These are phyloP conservation scores for Trifolium dubium DNA, from an alignment of 306 rosid genomes.

Conservation along the genomic window DNA sequence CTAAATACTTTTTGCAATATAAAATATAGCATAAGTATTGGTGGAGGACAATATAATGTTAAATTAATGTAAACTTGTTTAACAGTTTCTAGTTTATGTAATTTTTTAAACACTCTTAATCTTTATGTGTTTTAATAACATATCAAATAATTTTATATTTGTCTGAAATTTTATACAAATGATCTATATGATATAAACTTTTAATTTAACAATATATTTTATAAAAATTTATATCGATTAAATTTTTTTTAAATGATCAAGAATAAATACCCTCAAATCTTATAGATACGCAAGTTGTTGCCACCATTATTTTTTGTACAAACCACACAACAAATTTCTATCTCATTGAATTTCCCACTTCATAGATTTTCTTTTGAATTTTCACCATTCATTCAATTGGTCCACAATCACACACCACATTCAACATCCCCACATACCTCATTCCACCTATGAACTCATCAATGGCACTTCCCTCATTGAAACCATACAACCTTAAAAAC, in stretches of 20 bases:
- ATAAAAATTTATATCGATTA: too few relatives aligned
- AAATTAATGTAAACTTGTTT: background rate
- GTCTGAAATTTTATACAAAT: too few relatives aligned
- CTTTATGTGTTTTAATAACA: too few relatives aligned
- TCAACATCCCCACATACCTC: conserved; percentile 7
- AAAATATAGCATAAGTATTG: background rate
- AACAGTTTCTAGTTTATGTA: too few relatives aligned
- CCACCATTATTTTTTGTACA: too few relatives aligned
- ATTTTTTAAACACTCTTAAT: too few relatives aligned
- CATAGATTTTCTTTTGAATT: conserved; percentile 4
- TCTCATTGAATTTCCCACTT: conserved; percentile 39
- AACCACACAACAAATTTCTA: background rate
- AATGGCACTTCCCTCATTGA: conserved; percentile 51
- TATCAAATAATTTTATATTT: too few relatives aligned
- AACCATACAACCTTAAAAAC: conserved; percentile 42
- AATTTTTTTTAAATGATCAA: too few relatives aligned
- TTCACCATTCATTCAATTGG: conserved; percentile 26
- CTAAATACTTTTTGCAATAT: background rate
- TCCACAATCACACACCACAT: background rate
- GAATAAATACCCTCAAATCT: too few relatives aligned
- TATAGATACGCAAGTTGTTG: too few relatives aligned
- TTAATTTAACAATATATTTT: too few relatives aligned
- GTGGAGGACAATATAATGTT: background rate
- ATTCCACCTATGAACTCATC: conserved; percentile 57
- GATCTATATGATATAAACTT: too few relatives aligned